phyloP scores from a whole-genome alignment of 176 grass and related monocot genomes.

The Oryza rufipogon region DNA sequence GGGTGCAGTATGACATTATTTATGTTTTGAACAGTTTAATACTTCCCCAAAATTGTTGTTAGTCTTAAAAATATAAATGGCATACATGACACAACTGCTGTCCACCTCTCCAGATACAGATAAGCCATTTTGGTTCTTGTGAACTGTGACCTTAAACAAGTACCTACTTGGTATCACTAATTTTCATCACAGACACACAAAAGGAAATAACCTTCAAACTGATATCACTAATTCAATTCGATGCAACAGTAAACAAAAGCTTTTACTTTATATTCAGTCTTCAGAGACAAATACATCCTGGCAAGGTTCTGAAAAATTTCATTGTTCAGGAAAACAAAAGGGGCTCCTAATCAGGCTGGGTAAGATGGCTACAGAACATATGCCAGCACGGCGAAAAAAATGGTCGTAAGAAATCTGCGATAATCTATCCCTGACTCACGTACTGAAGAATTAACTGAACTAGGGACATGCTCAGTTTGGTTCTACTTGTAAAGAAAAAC shows the following conservation, averaged over 20 bases:
- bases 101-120: not conserved
- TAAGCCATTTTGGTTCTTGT: not conserved
- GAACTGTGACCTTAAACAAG: not conserved
- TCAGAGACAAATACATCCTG: not conserved
- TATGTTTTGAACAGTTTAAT: constrained; percentile 4
- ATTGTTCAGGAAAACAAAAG: not conserved
- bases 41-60: not conserved
- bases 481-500: not conserved
- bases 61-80: not conserved
- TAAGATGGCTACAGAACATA: not conserved
- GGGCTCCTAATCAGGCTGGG: not conserved
- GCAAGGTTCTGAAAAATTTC: not conserved
- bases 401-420: not conserved
- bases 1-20: not conserved
- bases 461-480: not conserved
- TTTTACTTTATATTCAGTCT: not conserved
- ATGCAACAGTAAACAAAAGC: not conserved
- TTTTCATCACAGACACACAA: not conserved
- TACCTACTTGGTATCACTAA: not conserved
- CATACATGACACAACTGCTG: constrained; percentile 18
- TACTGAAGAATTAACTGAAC: not conserved
- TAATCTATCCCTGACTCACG: not conserved
- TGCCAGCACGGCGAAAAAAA: too few relatives aligned
- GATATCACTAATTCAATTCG: not conserved
- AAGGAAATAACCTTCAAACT: not conserved